These are phyloP conservation scores for Botryotinia globosa DNA, from an alignment of 2,329 filamentous ascomycete species.

Conservation along the genomic window DNA sequence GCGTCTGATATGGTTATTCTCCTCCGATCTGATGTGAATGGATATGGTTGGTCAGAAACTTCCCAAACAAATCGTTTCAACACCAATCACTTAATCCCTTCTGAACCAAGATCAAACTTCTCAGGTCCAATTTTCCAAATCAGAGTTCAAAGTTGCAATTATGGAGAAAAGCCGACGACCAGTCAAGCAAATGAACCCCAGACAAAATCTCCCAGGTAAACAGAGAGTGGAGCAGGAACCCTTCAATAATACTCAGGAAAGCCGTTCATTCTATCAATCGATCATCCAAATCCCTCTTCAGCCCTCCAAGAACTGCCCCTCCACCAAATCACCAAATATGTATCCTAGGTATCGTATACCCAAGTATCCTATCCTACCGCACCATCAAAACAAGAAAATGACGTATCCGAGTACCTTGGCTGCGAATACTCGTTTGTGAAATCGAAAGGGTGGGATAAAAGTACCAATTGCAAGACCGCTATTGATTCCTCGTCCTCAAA, in stretches of 20 bases:
- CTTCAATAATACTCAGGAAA: not conserved
- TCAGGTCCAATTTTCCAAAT: not conserved
- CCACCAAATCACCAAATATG: not conserved
- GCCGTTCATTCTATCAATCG: not conserved
- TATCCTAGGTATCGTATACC: not conserved
- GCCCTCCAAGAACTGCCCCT: not conserved
- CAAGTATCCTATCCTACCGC: not conserved
- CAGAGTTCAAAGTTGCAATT: not conserved
- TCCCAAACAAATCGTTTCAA: not conserved
- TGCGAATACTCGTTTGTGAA: not conserved
- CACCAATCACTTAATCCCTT: not conserved
- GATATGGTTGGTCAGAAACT: not conserved
- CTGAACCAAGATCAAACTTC: slow-evolving; percentile 12
- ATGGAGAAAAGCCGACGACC: not conserved
- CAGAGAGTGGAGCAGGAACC: not conserved
- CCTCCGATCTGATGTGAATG: slow-evolving; percentile 1
- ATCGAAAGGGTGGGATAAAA: not conserved
- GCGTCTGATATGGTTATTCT: not conserved
- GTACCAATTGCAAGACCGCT: not conserved
- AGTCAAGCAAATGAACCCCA: not conserved
- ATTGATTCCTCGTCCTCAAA: not conserved
- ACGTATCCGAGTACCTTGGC: not conserved
- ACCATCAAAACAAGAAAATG: not conserved
- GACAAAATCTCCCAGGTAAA: not conserved
- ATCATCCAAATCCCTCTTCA: not conserved